Conservation (phyloP, 2,329 filamentous ascomycete species). For the Colletotrichum sp. region DNA sequence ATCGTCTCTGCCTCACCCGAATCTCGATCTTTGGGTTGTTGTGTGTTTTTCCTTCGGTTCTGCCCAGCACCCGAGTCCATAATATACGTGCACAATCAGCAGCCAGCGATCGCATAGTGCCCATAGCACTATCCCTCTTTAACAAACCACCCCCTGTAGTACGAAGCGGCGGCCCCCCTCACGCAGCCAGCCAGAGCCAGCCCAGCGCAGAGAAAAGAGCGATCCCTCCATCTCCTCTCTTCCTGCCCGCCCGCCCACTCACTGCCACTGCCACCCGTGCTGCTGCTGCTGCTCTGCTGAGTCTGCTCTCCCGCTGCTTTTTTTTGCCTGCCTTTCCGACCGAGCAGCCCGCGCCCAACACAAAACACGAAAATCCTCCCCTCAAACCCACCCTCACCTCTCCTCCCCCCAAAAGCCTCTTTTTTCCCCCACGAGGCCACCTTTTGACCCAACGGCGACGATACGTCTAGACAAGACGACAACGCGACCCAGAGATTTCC, state of each 20-base stretch:
- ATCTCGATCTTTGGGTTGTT: neutral
- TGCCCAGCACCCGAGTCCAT: neutral
- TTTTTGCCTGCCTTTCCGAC: conserved; percentile 19
- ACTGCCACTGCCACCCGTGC: neutral
- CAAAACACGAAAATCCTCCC: conserved; percentile 26
- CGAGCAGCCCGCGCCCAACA: conserved; percentile 25
- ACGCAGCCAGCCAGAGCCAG: neutral
- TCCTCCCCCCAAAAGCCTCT: conserved; percentile 11
- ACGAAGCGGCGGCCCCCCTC: conserved; percentile 13
- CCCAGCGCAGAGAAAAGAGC: conserved; percentile 10
- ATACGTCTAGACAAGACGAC: conserved; percentile 21
- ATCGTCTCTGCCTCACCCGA: neutral
- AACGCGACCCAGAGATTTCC: conserved; percentile 15
- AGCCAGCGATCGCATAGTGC: conserved; percentile 20
- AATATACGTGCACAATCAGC: conserved; percentile 8
- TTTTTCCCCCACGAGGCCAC: conserved; percentile 13
- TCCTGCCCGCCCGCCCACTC: neutral
- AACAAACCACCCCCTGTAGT: conserved; percentile 16
- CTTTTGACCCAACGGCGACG: conserved; percentile 19
- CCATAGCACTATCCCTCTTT: conserved; percentile 24
- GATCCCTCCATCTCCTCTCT: conserved; percentile 19
- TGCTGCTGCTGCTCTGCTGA: neutral
- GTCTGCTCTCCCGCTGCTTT: neutral
- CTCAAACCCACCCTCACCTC: conserved; percentile 22
- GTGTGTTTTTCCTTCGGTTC: neutral